phyloP scores from a whole-genome alignment of 257 asterid genomes.

The Solanum medicagineum region DNA sequence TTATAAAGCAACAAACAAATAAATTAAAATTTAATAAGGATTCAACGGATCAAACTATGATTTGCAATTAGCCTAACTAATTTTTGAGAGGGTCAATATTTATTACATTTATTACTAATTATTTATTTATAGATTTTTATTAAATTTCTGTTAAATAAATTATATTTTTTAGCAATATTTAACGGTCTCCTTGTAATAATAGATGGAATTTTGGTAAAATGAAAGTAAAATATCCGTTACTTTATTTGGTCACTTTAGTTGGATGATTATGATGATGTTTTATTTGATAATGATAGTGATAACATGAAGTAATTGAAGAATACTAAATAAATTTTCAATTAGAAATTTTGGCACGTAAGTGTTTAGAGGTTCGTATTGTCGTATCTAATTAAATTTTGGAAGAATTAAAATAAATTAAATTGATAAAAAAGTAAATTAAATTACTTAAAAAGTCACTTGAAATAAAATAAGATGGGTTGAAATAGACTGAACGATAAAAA shows the following conservation, averaged over 20 bases:
- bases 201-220: background rate
- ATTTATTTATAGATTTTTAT: background rate
- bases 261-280: background rate
- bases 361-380: rapidly evolving
- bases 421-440: too few relatives aligned
- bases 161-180: background rate
- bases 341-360: background rate
- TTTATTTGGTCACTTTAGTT: background rate
- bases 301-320: background rate
- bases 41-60: background rate
- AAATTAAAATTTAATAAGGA: background rate
- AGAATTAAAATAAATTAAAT: background rate
- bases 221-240: background rate
- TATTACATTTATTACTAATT: background rate
- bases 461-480: too few relatives aligned
- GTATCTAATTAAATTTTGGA: background rate
- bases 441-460: too few relatives aligned
- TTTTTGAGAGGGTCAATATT: background rate
- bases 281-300: background rate
- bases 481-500: too few relatives aligned
- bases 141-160: background rate
- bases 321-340: background rate
- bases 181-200: background rate
- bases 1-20: background rate
- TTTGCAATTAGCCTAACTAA: background rate